Conservation (phyloP, 2,329 filamentous ascomycete species). For the Nigrospora osmanthi region DNA sequence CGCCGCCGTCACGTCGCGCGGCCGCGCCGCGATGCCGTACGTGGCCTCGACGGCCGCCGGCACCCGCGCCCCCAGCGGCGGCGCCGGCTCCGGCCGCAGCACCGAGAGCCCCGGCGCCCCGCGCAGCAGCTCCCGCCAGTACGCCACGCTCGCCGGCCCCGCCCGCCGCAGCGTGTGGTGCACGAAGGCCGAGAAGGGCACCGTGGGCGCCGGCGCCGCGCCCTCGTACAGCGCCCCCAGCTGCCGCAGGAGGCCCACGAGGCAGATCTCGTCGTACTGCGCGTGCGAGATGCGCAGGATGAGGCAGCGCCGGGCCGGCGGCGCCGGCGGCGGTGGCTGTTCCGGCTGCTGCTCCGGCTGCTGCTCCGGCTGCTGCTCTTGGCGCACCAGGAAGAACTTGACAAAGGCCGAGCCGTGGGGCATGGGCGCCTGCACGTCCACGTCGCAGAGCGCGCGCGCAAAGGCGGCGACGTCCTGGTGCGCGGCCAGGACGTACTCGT, state of each 20-base stretch:
- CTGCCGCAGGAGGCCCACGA: conserved; percentile 53
- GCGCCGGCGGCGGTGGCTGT: conserved; percentile 10
- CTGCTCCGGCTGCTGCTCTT: not conserved
- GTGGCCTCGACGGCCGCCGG: conserved; percentile 34
- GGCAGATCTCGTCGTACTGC: conserved; percentile 62
- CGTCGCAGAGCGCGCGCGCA: conserved; percentile 41
- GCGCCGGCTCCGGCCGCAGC: conserved; percentile 28
- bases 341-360: not conserved
- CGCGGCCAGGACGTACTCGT: conserved; percentile 42
- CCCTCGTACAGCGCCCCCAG: conserved; percentile 44
- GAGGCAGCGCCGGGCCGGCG: conserved; percentile 30
- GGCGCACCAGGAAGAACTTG: conserved; percentile 47
- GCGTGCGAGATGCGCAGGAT: conserved; percentile 59
- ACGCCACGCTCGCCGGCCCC: conserved; percentile 43
- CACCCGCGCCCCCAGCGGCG: conserved; percentile 24
- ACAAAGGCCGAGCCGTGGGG: conserved; percentile 52
- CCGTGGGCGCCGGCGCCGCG: conserved; percentile 17
- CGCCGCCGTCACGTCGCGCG: conserved; percentile 51
- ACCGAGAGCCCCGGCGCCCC: conserved; percentile 41
- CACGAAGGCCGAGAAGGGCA: conserved; percentile 39
- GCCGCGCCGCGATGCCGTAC: conserved; percentile 37
- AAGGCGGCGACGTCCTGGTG: conserved; percentile 37
- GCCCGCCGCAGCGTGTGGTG: conserved; percentile 29
- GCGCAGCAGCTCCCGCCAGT: conserved; percentile 53
- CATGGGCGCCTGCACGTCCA: conserved; percentile 47